phyloP scores from a whole-genome alignment of 2,329 filamentous ascomycete genomes.

The Didymella exigua region DNA sequence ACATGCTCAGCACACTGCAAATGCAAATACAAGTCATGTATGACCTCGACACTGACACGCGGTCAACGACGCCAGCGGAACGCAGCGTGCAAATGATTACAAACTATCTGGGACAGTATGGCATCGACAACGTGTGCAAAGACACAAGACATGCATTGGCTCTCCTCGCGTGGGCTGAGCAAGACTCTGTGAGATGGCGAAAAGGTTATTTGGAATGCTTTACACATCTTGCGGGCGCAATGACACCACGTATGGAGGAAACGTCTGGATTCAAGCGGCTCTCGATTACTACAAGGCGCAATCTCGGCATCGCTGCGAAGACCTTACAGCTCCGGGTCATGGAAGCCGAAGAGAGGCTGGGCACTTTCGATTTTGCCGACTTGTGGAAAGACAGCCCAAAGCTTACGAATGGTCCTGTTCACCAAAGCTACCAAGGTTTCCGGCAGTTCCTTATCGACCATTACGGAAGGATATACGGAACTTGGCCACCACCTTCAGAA shows the following conservation, averaged over 20 bases:
- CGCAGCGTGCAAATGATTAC: constrained; percentile 65
- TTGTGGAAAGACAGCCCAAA: constrained; percentile 58
- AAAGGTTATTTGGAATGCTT: constrained; percentile 72
- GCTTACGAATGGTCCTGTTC: constrained; percentile 51
- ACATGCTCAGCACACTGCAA: constrained; percentile 68
- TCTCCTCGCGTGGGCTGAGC: constrained; percentile 70
- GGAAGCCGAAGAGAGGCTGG: constrained; percentile 66
- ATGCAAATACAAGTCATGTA: constrained; percentile 63
- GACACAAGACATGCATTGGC: constrained; percentile 65
- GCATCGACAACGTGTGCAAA: constrained; percentile 68
- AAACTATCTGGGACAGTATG: constrained; percentile 64
- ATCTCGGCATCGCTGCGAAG: constrained; percentile 66
- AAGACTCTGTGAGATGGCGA: constrained; percentile 65
- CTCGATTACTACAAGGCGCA: constrained; percentile 66
- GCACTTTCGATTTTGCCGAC: constrained; percentile 64
- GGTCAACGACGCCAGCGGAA: constrained; percentile 37
- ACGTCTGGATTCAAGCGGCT: constrained; percentile 63
- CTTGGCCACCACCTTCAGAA: constrained; percentile 63
- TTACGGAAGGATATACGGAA: constrained; percentile 62
- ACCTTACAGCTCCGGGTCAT: constrained; percentile 68
- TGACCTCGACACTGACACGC: constrained; percentile 50
- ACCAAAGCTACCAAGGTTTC: constrained; percentile 63
- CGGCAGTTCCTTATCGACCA: constrained; percentile 65
- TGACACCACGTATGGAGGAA: constrained; percentile 52
- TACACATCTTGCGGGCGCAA: constrained; percentile 69